Percentiles rank a stretch among this genome's conserved stretches.
Conservation (phyloP, 1,284 basidiomycete species). For the Tremellales sp. region DNA sequence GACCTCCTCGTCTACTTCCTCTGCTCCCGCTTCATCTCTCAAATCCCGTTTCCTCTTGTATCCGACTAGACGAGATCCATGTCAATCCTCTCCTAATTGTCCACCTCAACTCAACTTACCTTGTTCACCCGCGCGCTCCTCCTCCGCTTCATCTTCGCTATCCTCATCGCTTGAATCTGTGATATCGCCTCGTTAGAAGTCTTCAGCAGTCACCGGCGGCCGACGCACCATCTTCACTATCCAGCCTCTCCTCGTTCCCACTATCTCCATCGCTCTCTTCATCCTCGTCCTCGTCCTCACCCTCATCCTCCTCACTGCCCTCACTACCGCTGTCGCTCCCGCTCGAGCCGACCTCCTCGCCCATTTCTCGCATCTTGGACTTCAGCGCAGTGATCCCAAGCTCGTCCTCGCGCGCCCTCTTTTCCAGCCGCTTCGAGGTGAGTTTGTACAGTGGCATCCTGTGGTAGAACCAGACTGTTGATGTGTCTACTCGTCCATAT, state of each 20-base stretch:
- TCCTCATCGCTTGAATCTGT: slow-evolving; percentile 11
- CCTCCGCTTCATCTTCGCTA: slow-evolving; percentile 16
- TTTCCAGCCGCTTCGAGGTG: slow-evolving; percentile 64
- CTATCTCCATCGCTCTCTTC: slow-evolving; percentile 9
- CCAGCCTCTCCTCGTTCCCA: slow-evolving; percentile 29
- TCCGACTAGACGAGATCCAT: slow-evolving; percentile 1
- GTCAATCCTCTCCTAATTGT: slow-evolving; percentile 6
- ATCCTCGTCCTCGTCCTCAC: slow-evolving; percentile 19
- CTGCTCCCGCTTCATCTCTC: slow-evolving; percentile 21
- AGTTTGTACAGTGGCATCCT: slow-evolving; percentile 70
- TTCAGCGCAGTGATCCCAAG: slow-evolving; percentile 60
- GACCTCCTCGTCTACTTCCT: slow-evolving; percentile 38
- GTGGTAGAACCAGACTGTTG: too few species aligned
- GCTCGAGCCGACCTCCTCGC: slow-evolving; percentile 48
- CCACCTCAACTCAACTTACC: slow-evolving; percentile 2
- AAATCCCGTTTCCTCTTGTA: neutral
- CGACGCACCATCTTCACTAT: slow-evolving; percentile 33
- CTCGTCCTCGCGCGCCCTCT: slow-evolving; percentile 64
- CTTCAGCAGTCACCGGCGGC: neutral
- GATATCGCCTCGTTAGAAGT: neutral
- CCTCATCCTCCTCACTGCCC: slow-evolving; percentile 21
- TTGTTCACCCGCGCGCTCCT: slow-evolving; percentile 11
- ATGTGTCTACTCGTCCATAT: too few species aligned
- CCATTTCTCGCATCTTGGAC: slow-evolving; percentile 57
- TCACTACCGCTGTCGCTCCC: slow-evolving; percentile 28